Evolutionary conservation across 2,329 filamentous ascomycete genomes (phyloP).

Genomic region (Fusarium sp.): DNA sequence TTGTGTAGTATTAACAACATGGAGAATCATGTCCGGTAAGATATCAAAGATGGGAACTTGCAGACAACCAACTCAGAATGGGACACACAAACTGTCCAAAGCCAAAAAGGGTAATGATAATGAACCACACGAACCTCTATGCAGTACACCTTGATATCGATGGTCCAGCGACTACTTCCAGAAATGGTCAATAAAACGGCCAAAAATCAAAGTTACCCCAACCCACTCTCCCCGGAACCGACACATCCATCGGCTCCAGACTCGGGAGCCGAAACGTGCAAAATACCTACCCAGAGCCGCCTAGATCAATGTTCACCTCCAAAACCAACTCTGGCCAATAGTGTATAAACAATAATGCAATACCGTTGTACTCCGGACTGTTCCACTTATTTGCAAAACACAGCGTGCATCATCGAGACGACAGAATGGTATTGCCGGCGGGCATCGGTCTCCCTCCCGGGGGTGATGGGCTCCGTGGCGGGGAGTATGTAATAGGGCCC

Average conservation of each 20-base stretch:
- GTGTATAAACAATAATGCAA: neutral
- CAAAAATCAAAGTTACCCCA: neutral
- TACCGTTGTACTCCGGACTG: neutral
- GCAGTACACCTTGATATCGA: neutral
- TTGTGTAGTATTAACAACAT: conserved; percentile 8
- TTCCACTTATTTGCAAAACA: neutral
- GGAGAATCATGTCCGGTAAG: conserved; percentile 39
- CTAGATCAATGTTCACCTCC: conserved; percentile 7
- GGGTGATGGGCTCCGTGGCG: conserved; percentile 8
- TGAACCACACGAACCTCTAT: too few relatives aligned
- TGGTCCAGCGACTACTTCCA: neutral
- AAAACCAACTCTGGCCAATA: conserved; percentile 5
- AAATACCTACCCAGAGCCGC: conserved; percentile 26
- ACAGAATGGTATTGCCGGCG: neutral
- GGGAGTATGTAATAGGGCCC: conserved; percentile 22
- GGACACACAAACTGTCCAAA: neutral
- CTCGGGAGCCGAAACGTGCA: conserved; percentile 8
- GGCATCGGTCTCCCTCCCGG: conserved; percentile 5
- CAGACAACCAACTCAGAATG: conserved; percentile 1
- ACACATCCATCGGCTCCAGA: conserved; percentile 19
- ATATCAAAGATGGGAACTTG: neutral
- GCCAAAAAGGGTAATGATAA: neutral
- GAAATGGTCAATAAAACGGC: neutral
- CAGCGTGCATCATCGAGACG: neutral
- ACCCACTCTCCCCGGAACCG: conserved; percentile 29